A percentile compares a stretch with the other conserved stretches of the same genome.
Conservation (phyloP, 129 eudicot genomes). For the Logfia minima region DNA sequence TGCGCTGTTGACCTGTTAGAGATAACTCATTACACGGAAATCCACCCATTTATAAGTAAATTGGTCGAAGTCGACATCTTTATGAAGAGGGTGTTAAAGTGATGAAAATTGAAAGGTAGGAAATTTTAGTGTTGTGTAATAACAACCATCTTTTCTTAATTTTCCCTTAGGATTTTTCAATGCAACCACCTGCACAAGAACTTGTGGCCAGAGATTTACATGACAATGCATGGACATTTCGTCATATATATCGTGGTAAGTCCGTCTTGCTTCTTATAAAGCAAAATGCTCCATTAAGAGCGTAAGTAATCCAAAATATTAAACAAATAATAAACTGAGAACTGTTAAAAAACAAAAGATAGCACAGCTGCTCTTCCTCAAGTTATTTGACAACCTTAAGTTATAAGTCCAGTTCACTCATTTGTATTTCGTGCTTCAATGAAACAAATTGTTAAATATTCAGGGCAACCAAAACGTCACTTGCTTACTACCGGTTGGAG, state of each 20-base stretch:
- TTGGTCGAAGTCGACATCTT: not conserved
- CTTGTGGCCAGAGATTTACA: constrained; percentile 89
- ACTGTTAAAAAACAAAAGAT: not conserved
- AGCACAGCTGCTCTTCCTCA: constrained; percentile 2
- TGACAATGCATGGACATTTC: constrained; percentile 83
- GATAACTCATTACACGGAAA: too few relatives aligned
- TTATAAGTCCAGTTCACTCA: not conserved
- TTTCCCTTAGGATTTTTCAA: constrained; percentile 59
- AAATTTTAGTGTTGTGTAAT: not conserved
- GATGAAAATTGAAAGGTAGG: not conserved
- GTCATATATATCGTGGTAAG: constrained; percentile 92
- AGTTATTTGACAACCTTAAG: not conserved
- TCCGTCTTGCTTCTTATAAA: constrained; percentile 14
- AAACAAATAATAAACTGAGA: not conserved
- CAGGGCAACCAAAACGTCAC: constrained; percentile 98
- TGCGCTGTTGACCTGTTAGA: too few relatives aligned
- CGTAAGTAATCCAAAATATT: not conserved
- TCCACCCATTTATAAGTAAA: too few relatives aligned
- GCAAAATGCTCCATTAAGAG: not conserved
- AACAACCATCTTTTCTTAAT: not conserved
- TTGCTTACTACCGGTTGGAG: constrained; percentile 99
- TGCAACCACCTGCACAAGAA: constrained; percentile 99
- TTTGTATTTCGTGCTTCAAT: not conserved
- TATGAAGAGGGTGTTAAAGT: not conserved
- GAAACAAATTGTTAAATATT: constrained; percentile 18